These are phyloP conservation scores for Phytophthora europaea DNA, from an alignment of 352 stramenopile genomes.

Conservation along the genomic window DNA sequence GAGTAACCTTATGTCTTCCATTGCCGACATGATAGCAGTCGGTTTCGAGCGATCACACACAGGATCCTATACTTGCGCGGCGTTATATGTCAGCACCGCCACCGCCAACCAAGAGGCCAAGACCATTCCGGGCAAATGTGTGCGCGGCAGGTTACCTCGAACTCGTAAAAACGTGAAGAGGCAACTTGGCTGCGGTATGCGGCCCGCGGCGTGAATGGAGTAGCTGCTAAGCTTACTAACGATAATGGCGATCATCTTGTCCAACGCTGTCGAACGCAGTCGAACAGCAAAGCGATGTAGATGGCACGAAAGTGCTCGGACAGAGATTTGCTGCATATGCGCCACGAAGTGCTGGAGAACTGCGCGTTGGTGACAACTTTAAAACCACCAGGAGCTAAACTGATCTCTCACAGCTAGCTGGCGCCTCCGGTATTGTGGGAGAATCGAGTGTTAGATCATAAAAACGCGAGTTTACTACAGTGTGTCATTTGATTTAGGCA, in stretches of 20 bases:
- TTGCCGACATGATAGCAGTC: not conserved
- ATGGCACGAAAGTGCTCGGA: not conserved
- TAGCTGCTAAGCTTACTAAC: not conserved
- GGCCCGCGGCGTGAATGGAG: not conserved
- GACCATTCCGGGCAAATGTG: not conserved
- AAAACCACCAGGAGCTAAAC: not conserved
- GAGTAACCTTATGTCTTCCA: not conserved
- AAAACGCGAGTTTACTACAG: not conserved
- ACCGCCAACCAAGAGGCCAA: not conserved
- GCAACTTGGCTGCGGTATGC: not conserved
- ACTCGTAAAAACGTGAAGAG: not conserved
- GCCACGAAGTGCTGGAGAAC: not conserved
- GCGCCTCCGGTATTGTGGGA: too few relatives aligned
- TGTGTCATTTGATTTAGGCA: not conserved
- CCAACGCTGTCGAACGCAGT: not conserved
- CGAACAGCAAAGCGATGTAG: not conserved
- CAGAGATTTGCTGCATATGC: constrained; percentile 1
- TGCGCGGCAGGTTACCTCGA: not conserved
- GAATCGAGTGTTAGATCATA: too few relatives aligned
- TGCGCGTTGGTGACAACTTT: not conserved
- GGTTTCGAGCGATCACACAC: constrained; percentile 7
- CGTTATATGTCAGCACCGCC: not conserved
- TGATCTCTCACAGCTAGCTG: not conserved
- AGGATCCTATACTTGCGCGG: not conserved
- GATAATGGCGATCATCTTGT: not conserved